Conservation (phyloP, 1,284 basidiomycete genomes). For the Sanguinoderma infundibulare region DNA sequence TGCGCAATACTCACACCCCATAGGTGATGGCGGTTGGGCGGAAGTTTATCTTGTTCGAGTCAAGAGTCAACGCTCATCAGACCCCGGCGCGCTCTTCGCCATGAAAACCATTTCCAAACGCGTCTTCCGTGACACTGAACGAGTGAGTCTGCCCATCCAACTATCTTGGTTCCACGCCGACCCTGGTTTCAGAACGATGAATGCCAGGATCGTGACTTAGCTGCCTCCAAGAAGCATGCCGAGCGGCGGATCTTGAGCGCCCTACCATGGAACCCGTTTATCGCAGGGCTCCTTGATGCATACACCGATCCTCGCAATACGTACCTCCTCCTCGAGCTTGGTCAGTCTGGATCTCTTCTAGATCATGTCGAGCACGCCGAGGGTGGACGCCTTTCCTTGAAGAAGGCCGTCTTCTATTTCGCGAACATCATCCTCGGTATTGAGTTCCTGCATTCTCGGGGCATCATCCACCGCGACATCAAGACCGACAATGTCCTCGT, state of each 20-base stretch:
- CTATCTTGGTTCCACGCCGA: background rate
- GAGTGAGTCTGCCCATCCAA: slow-evolving; percentile 27
- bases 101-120: slow-evolving; percentile 47
- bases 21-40: slow-evolving; percentile 19
- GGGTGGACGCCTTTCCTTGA: slow-evolving; percentile 39
- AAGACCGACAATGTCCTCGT: slow-evolving; percentile 87
- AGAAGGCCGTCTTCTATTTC: slow-evolving; percentile 51
- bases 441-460: slow-evolving; percentile 72
- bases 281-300: slow-evolving; percentile 46
- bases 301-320: slow-evolving; percentile 51
- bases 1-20: background rate
- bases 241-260: slow-evolving; percentile 45
- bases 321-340: slow-evolving; percentile 54
- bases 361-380: slow-evolving; percentile 38
- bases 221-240: slow-evolving; percentile 34
- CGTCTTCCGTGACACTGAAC: slow-evolving; percentile 33
- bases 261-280: slow-evolving; percentile 57
- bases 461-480: slow-evolving; percentile 84
- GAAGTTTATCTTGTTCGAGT: slow-evolving; percentile 46
- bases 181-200: slow-evolving; percentile 5
- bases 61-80: slow-evolving; percentile 32
- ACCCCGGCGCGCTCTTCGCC: slow-evolving; percentile 39
- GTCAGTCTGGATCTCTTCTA: slow-evolving; percentile 46
- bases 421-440: slow-evolving; percentile 70
- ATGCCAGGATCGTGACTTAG: slow-evolving; percentile 2